Percentiles rank a stretch among this genome's conserved stretches.
These are phyloP conservation scores for Fusarium xylarioides DNA, from an alignment of 2,329 filamentous ascomycete genomes.

Conservation along the genomic window DNA sequence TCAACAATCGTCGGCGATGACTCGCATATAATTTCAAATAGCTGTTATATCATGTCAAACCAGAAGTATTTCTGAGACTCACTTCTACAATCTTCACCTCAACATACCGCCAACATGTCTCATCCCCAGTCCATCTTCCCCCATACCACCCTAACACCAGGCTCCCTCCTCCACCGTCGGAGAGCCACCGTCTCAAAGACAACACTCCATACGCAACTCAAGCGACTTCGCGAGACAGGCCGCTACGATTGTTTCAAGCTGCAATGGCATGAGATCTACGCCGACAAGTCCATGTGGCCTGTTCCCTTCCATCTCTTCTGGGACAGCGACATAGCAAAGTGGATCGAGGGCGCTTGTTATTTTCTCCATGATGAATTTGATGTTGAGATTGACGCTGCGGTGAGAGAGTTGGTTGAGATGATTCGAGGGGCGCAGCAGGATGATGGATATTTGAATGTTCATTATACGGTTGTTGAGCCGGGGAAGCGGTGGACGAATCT, in stretches of 20 bases:
- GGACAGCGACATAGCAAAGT: conserved; percentile 53
- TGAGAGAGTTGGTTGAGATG: conserved; percentile 62
- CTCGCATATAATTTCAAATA: too few species aligned
- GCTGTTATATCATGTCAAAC: fast-evolving
- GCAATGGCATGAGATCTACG: conserved; percentile 64
- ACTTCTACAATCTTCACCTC: fast-evolving
- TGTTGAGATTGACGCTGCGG: conserved; percentile 17
- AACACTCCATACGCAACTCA: conserved; percentile 55
- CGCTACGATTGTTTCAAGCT: conserved; percentile 67
- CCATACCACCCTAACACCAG: conserved; percentile 4
- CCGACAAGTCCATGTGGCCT: conserved; percentile 61
- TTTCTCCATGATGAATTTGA: conserved; percentile 13
- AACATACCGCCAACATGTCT: background rate
- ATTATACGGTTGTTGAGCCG: conserved; percentile 68
- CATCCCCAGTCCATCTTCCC: conserved; percentile 22
- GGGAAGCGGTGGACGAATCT: conserved; percentile 66
- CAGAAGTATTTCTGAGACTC: fast-evolving
- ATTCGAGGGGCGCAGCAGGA: conserved; percentile 64
- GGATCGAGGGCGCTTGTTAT: conserved; percentile 33
- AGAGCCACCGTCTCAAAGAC: conserved; percentile 8
- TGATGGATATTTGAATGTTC: conserved; percentile 71
- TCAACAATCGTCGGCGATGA: background rate
- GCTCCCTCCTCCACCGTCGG: background rate
- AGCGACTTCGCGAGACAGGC: conserved; percentile 60
- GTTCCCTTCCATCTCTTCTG: conserved; percentile 69